These are phyloP conservation scores for Tricholoma flavovirens DNA, from an alignment of 768 basidiomycete species.

Conservation along the genomic window DNA sequence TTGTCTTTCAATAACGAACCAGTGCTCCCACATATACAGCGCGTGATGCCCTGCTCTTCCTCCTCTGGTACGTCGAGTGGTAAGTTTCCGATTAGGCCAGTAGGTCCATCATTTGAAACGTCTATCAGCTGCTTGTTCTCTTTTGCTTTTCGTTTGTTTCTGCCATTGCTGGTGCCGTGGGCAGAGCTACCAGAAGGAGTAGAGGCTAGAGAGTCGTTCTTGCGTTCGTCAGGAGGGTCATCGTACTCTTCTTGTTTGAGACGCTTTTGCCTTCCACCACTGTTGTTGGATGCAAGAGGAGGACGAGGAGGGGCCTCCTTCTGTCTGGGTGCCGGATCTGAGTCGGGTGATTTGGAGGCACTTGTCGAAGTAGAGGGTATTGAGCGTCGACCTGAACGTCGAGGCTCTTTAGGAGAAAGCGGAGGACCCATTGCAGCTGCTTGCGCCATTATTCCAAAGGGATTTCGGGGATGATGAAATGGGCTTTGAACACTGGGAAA, in stretches of 20 bases:
- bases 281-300: slow-evolving; percentile 33
- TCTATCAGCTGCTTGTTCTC: slow-evolving; percentile 35
- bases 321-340: slow-evolving; percentile 50
- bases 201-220: slow-evolving; percentile 33
- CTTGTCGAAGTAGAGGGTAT: slow-evolving; percentile 61
- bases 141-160: slow-evolving; percentile 60
- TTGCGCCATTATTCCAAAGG: slow-evolving; percentile 47
- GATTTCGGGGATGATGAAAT: slow-evolving; percentile 7
- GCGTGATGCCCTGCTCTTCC: slow-evolving; percentile 63
- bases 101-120: slow-evolving; percentile 20
- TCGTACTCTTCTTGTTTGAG: slow-evolving; percentile 73
- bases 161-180: slow-evolving; percentile 23
- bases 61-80: slow-evolving; percentile 44
- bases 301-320: slow-evolving; percentile 40
- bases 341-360: slow-evolving; percentile 71
- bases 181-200: slow-evolving; percentile 26
- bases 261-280: slow-evolving; percentile 47
- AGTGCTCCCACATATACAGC: slow-evolving; percentile 81
- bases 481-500: not conserved
- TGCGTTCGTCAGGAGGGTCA: slow-evolving; percentile 52
- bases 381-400: slow-evolving; percentile 73
- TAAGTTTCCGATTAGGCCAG: slow-evolving; percentile 28
- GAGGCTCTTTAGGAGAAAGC: slow-evolving; percentile 68
- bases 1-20: slow-evolving; percentile 40
- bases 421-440: slow-evolving; percentile 71